Evolutionary conservation across 257 asterid species (phyloP).

Genomic region (Catharanthus roseus): DNA sequence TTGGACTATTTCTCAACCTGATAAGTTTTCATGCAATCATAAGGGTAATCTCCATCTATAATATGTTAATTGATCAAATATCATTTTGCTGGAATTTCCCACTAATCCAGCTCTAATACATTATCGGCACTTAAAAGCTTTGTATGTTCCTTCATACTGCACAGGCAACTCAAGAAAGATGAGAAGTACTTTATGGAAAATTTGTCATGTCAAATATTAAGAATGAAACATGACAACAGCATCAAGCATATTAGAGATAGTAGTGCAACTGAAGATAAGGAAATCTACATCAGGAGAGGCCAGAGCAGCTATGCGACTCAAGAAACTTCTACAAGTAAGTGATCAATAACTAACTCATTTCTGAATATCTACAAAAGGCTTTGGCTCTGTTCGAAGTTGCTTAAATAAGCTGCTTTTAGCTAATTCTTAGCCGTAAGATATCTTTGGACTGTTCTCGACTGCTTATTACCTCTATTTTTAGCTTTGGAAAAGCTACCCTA

Average conservation of each 20-base stretch:
- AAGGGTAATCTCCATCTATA: neutral
- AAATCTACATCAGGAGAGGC: neutral
- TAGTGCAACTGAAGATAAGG: slow-evolving; percentile 18
- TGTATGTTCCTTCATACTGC: neutral
- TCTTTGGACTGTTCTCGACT: too few relatives aligned
- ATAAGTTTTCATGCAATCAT: neutral
- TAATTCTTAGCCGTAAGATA: too few relatives aligned
- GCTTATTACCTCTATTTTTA: too few relatives aligned
- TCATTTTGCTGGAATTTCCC: neutral
- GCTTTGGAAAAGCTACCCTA: too few relatives aligned
- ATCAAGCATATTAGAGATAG: slow-evolving; percentile 29
- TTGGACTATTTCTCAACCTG: neutral
- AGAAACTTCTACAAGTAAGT: slow-evolving; percentile 24
- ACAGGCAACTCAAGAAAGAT: slow-evolving; percentile 40
- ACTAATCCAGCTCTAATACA: neutral
- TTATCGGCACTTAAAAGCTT: neutral
- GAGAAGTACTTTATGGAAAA: slow-evolving; percentile 33
- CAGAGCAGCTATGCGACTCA: slow-evolving; percentile 6
- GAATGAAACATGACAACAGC: slow-evolving; percentile 29
- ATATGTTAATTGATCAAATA: neutral
- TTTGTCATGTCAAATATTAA: slow-evolving; percentile 40
- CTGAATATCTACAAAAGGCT: neutral
- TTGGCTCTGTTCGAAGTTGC: too few relatives aligned
- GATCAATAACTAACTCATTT: neutral
- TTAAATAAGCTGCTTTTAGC: too few relatives aligned